Evolutionary conservation across 164 flowering plant species (phyloP).

Genomic region (Amborella trichopoda): DNA sequence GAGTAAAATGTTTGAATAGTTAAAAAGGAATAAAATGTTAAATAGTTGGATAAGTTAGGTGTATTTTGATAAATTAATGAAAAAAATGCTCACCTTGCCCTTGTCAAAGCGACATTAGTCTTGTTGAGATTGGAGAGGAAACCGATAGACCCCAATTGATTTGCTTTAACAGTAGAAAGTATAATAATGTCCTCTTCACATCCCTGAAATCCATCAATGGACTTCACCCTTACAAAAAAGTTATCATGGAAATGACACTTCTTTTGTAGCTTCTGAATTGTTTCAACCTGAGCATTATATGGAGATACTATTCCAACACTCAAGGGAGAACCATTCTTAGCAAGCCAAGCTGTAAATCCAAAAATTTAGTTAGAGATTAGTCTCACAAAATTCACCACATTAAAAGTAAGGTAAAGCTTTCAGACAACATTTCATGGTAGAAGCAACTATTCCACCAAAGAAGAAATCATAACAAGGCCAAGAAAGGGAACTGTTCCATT

Average conservation of each 20-base stretch:
- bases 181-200: constrained; percentile 33
- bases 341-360: constrained; percentile 13
- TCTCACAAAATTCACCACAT: neutral
- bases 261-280: constrained; percentile 16
- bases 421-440: neutral
- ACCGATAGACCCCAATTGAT: too few relatives aligned
- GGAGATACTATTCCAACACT: constrained; percentile 26
- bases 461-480: neutral
- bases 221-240: constrained; percentile 23
- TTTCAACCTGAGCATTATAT: constrained; percentile 32
- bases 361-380: too few relatives aligned
- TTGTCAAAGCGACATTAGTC: too few relatives aligned
- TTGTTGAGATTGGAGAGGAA: too few relatives aligned
- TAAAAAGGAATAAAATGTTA: too few relatives aligned
- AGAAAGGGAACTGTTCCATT: too few relatives aligned
- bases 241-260: constrained; percentile 9
- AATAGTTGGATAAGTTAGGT: too few relatives aligned
- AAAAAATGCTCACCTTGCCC: too few relatives aligned
- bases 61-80: too few relatives aligned
- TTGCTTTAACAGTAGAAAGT: constrained; percentile 27
- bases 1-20: too few relatives aligned
- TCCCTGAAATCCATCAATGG: constrained; percentile 54
- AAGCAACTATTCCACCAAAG: too few relatives aligned
- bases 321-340: constrained; percentile 4
- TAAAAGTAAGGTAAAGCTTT: too few relatives aligned